phyloP scores from a whole-genome alignment of 2,329 filamentous ascomycete genomes.

The Microascus cirrosus region DNA sequence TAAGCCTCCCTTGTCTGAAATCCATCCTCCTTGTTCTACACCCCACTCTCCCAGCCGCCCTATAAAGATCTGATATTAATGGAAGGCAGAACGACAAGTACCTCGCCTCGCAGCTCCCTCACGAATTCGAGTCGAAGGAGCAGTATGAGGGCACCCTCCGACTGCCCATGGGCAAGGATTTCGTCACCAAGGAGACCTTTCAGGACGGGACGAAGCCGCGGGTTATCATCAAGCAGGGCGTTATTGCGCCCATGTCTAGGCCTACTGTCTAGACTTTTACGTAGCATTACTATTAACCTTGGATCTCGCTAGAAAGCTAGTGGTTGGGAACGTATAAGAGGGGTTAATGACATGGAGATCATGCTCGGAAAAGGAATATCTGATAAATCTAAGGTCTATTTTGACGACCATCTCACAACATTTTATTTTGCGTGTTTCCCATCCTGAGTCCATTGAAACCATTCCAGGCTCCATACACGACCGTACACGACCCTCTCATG shows the following conservation, averaged over 20 bases:
- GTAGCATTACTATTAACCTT: no score
- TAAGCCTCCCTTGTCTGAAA: constrained; percentile 18
- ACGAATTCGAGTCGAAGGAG: constrained; percentile 75
- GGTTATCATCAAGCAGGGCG: constrained; percentile 80
- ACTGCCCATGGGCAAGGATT: constrained; percentile 83
- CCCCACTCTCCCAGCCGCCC: neutral
- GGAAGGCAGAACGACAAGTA: constrained; percentile 67
- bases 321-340: neutral
- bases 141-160: constrained; percentile 87
- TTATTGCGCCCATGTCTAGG: constrained; percentile 79
- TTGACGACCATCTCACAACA: neutral
- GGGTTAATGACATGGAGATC: neutral
- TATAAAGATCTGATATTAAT: constrained; percentile 8
- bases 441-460: neutral
- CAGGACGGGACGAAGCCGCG: constrained; percentile 83
- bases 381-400: neutral
- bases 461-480: neutral
- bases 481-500: neutral
- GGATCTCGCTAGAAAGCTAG: neutral
- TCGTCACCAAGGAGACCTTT: constrained; percentile 92
- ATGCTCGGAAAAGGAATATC: neutral
- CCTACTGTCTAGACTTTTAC: constrained; percentile 37
- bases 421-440: neutral
- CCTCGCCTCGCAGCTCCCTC: constrained; percentile 71
- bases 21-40: neutral